Conservation (phyloP, 2,329 filamentous ascomycete species). For the Alternaria dauci region DNA sequence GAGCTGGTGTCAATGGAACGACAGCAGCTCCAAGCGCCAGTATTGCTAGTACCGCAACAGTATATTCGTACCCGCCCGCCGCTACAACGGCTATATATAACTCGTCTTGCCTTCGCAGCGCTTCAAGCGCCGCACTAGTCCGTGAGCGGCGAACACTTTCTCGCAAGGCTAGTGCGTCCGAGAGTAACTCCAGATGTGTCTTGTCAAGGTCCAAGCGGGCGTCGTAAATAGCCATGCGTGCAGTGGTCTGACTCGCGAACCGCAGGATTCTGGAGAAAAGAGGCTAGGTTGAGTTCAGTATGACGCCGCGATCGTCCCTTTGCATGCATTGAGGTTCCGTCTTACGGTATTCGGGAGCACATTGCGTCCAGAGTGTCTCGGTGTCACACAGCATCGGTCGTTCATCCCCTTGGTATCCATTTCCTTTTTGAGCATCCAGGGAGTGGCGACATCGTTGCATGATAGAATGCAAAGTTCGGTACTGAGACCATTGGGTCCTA, state of each 20-base stretch:
- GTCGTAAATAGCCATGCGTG: constrained; percentile 53
- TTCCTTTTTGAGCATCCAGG: neutral
- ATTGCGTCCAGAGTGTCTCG: constrained; percentile 37
- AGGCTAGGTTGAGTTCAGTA: constrained; percentile 34
- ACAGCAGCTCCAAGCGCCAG: constrained; percentile 58
- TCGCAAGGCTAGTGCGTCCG: constrained; percentile 56
- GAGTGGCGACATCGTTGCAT: neutral
- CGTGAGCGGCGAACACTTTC: constrained; percentile 47
- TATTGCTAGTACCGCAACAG: constrained; percentile 59
- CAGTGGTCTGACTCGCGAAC: constrained; percentile 48
- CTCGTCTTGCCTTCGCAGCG: constrained; percentile 47
- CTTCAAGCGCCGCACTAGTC: constrained; percentile 32
- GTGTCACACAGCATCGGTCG: constrained; percentile 37
- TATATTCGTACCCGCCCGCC: constrained; percentile 58
- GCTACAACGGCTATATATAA: constrained; percentile 58
- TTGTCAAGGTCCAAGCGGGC: constrained; percentile 47
- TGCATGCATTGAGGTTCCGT: neutral
- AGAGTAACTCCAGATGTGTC: constrained; percentile 55
- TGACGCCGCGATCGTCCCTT: neutral
- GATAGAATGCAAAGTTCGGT: neutral
- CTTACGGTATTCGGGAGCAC: constrained; percentile 46
- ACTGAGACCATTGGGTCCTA: neutral
- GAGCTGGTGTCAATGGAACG: constrained; percentile 55
- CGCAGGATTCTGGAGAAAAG: constrained; percentile 55
- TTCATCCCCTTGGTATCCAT: constrained; percentile 28